Evolutionary conservation across 139 green algal genomes (phyloP).

Genomic region (Trebouxia sp.): DNA sequence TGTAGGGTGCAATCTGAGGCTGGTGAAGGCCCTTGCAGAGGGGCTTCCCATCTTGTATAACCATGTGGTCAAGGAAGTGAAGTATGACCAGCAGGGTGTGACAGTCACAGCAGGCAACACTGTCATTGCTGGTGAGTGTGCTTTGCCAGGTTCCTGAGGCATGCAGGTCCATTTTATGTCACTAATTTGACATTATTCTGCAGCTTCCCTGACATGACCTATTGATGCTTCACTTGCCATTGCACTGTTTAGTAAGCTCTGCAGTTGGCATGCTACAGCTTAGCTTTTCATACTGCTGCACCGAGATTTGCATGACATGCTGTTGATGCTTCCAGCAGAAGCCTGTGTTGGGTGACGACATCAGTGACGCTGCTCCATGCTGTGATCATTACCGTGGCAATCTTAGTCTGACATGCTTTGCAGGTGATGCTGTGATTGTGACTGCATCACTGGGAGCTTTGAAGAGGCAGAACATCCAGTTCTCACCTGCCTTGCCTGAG

Average conservation of each 20-base stretch:
- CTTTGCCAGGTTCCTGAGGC: neutral
- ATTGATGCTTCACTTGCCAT: too few species aligned
- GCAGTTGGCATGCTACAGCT: too few species aligned
- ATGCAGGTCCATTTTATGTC: neutral
- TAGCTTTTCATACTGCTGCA: too few species aligned
- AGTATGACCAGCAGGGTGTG: conserved; percentile 60
- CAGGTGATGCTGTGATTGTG: conserved; percentile 79
- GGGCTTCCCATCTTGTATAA: conserved; percentile 84
- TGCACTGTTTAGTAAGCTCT: too few species aligned
- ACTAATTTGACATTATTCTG: neutral
- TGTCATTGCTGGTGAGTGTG: conserved; percentile 25
- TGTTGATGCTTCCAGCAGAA: too few species aligned
- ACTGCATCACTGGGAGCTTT: conserved; percentile 91
- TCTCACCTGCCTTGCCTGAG: conserved; percentile 80
- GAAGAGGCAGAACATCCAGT: conserved; percentile 68
- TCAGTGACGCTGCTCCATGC: neutral
- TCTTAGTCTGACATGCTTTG: neutral
- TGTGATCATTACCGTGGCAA: neutral
- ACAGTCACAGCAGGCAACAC: conserved; percentile 55
- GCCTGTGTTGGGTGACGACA: too few species aligned
- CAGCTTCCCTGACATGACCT: too few species aligned
- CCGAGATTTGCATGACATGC: too few species aligned
- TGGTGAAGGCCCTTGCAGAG: conserved; percentile 76
- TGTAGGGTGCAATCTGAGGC: conserved; percentile 81
- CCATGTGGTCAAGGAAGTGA: conserved; percentile 52